phyloP scores from a whole-genome alignment of 1,284 basidiomycete species.

The Phellopilus nigrolimitatus region DNA sequence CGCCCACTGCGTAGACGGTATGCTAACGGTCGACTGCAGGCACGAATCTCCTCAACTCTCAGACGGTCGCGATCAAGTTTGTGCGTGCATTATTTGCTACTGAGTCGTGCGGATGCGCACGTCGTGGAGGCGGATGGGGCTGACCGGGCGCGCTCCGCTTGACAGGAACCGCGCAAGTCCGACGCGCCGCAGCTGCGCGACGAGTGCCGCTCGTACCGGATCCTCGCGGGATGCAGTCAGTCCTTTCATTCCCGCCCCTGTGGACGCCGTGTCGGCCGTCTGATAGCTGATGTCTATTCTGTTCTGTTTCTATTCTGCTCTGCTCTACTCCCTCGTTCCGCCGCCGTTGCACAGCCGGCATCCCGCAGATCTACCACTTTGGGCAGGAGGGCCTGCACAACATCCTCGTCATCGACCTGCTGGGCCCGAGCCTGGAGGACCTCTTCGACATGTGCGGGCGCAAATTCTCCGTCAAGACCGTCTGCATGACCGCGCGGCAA shows the following conservation, averaged over 20 bases:
- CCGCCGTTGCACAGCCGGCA: conserved; percentile 55
- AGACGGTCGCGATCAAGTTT: conserved; percentile 98
- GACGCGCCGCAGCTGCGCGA: conserved; percentile 95
- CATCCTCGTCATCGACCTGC: conserved; percentile 92
- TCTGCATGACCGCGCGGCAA: conserved; percentile 94
- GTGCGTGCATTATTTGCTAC: conserved; percentile 46
- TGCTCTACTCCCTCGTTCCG: background rate
- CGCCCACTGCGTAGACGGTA: too few relatives aligned
- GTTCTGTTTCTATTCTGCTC: background rate
- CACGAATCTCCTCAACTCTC: conserved; percentile 91
- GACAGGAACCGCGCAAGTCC: conserved; percentile 89
- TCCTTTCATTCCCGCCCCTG: conserved; percentile 29
- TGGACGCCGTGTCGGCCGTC: conserved; percentile 15
- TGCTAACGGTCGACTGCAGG: too few relatives aligned
- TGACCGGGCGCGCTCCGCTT: conserved; percentile 4
- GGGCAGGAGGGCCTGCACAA: conserved; percentile 98
- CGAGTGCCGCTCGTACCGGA: conserved; percentile 97
- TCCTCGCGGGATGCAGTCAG: conserved; percentile 87
- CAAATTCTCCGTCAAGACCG: conserved; percentile 93
- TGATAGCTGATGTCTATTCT: background rate
- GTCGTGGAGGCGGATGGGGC: too few relatives aligned
- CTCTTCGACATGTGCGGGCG: conserved; percentile 95
- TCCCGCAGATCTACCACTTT: conserved; percentile 96
- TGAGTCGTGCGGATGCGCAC: background rate
- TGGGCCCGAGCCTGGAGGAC: conserved; percentile 91